Evolutionary conservation across 805 yeast genomes (phyloP).

Genomic region (Cyberlindnera suaveolens): DNA sequence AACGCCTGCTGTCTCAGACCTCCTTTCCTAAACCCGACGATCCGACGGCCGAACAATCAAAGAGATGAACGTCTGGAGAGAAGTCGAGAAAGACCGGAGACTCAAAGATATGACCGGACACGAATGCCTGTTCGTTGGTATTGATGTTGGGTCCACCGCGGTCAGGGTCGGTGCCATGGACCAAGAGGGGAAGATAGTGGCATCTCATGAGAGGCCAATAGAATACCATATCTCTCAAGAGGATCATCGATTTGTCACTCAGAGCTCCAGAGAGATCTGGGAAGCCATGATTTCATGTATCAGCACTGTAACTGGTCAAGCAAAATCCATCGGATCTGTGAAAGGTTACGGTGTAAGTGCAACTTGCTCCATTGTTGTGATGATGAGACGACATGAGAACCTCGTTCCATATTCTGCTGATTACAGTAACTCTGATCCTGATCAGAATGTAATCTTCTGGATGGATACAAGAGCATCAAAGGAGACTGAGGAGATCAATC

Average conservation of each 20-base stretch:
- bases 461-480: slow-evolving; percentile 45
- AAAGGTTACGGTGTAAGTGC: slow-evolving; percentile 40
- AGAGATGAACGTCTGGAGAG: no score
- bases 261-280: slow-evolving; percentile 36
- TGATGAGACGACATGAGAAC: slow-evolving; percentile 15
- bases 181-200: slow-evolving; percentile 14
- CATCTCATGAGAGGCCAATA: slow-evolving; percentile 14
- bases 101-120: not conserved
- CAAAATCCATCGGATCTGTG: slow-evolving; percentile 1
- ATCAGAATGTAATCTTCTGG: slow-evolving; percentile 48
- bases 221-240: slow-evolving; percentile 17
- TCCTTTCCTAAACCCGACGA: no score
- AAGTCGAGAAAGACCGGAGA: no score
- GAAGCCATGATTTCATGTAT: slow-evolving; percentile 25
- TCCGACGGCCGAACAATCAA: no score
- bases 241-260: slow-evolving; percentile 29
- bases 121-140: slow-evolving; percentile 25
- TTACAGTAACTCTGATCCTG: slow-evolving; percentile 15
- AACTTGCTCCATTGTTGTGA: slow-evolving; percentile 54
- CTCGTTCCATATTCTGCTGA: slow-evolving; percentile 30
- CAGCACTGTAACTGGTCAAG: not conserved
- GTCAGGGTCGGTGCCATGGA: slow-evolving; percentile 35
- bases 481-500: slow-evolving; percentile 27
- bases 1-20: not conserved
- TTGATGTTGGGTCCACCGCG: slow-evolving; percentile 47